Evolutionary conservation across 768 basidiomycete species (phyloP), one percentile per base, ranked within the genome.

Genomic region (Tylopilus felleus): DNA sequence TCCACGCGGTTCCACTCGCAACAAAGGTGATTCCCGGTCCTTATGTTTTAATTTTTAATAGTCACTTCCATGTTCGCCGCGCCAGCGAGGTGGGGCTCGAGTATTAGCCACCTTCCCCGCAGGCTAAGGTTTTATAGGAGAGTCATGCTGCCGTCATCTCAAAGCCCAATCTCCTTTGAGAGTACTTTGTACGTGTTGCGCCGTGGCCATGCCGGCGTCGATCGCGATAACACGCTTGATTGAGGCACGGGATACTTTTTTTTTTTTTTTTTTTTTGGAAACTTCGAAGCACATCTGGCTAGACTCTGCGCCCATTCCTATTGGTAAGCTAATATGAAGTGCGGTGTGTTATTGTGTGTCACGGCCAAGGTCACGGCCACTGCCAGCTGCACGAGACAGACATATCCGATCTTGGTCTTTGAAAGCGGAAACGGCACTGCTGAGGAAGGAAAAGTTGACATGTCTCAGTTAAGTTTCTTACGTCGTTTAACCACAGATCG

Each of bases 101-200:
- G 25, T 33, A 42, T 38, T 17, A 35, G 10, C 44, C 36, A 33
- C 35, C 55, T 64, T 59, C 65, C 58, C 67, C 62, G 39, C 56
- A 60, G 47, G 45, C 45, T 47, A 47, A 36, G 19, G 53, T 51
- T 55, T 57, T 47, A 40, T 47, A 55, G 17, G 52, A 57, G 31
- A 29, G 47, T 19, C 39, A 19, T 33, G 40, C 39, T 50, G 48
- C 40, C 78, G 74, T 25, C 72, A 65, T 65, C 80, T 82, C 65
- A 85, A 83, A 80, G 78, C 28, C 65, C 64, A 82, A 82, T 23
- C 85, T 80, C 47, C 80, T 80, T 43, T 79, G 76, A 19, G 77
- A 76, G 8, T 78, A 70, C 76, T 80, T 54, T 52, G 56, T 60
- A 58, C 56, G 54, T 60, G 51, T 64, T 55, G 29, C 49, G 58